Base-by-base conservation (phyloP, 257 asterid species). In the Primulina eburnea region DNA sequence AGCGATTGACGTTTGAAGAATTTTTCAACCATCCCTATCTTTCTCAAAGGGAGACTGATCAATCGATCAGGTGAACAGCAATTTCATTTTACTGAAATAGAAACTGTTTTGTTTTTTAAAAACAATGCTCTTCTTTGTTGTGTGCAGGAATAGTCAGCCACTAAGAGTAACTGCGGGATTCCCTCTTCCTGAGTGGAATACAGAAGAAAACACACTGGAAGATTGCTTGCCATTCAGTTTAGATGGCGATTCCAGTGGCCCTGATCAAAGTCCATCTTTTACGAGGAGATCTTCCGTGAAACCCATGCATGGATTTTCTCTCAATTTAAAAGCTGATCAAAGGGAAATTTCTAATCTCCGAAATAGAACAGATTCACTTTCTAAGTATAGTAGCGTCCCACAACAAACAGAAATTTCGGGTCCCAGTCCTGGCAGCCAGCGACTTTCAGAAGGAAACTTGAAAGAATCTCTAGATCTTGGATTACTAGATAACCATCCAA, bases 11-110 rank as follows among this genome's bases (percentile, higher is more conserved):
- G 20, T 92, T 88, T 83, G 96, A 88, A 73, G 98, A 92, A 78
- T 89, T 92, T 74, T 92, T 92, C 78, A 84, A 88, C 85, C 98
- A 92, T 81, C 89, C 95, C 62, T 92, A 82, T 83, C 88, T 92
- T 68, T 83, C 90, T 56, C 84, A 78, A 68, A 80, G 76, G 76
- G 86, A 79, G 65, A 84, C 87, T 21, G 86, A 82, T 78, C 86
- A 82, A 59, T 55, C 81, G 10, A 50, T 65, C 67, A 79, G 96
- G 96, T 89, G 79, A 79, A 67, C 35, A 71, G 75, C 20, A 60
- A 52, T 75, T 68, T 74, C 63, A 10, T 61, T 57, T 64, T 82
- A 62, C 69, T 63, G 70, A 52, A 37, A 38, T 43, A 66, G 14
- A 40, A 43, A 28, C 32, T 50, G 55, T 32, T 75, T 71, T 38